Percentiles rank a stretch among this genome's conserved stretches.
Evolutionary conservation across 176 grass and related monocot species (phyloP).

Genomic region (Cymbopogon citratus): DNA sequence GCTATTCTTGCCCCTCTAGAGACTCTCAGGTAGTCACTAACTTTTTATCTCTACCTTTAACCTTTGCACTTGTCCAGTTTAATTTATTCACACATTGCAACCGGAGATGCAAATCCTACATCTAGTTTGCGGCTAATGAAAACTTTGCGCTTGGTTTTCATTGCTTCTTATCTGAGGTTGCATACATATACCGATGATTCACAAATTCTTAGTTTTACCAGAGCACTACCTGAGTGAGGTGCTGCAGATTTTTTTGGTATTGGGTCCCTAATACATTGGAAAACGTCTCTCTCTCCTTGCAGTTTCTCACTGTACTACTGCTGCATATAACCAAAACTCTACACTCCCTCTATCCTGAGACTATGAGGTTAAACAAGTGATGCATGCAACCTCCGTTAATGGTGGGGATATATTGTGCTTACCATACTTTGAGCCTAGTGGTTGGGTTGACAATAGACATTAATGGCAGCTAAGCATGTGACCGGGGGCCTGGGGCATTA

Average conservation of each 20-base stretch:
- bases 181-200: too few relatives aligned
- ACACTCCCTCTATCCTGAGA: background rate
- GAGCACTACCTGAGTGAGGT: too few relatives aligned
- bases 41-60: background rate
- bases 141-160: background rate
- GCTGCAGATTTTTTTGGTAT: too few relatives aligned
- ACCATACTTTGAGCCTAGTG: background rate
- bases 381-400: background rate
- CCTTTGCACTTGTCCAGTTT: background rate
- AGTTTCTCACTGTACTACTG: background rate
- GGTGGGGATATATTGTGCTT: background rate
- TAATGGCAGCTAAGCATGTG: background rate
- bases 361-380: background rate
- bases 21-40: conserved; percentile 54
- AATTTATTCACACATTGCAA: background rate
- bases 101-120: background rate
- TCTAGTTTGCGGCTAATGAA: background rate
- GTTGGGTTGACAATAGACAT: background rate
- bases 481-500: background rate
- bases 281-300: background rate
- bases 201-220: too few relatives aligned
- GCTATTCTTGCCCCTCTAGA: conserved; percentile 42
- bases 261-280: too few relatives aligned
- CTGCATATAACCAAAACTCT: background rate
- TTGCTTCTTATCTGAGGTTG: background rate